phyloP scores from a whole-genome alignment of 2,329 filamentous ascomycete genomes.

The Pseudopyricularia javanii region DNA sequence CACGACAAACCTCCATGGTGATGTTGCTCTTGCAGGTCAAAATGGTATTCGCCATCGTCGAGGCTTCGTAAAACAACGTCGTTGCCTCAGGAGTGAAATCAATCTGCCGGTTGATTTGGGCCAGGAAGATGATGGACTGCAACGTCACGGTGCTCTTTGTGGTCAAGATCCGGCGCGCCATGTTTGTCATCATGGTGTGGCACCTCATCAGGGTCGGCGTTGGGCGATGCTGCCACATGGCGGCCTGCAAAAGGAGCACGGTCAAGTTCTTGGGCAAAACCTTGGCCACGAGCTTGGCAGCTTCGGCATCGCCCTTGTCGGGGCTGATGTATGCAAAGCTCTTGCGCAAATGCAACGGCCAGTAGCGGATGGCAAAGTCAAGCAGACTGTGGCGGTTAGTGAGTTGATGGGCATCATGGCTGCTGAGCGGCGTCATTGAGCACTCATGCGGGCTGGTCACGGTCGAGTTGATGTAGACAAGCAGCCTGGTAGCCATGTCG shows the following conservation, averaged over 20 bases:
- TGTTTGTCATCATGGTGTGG: not conserved
- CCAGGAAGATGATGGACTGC: not conserved
- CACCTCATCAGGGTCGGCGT: not conserved
- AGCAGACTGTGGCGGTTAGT: not conserved
- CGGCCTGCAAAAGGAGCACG: not conserved
- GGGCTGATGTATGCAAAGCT: not conserved
- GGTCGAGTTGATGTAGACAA: not conserved
- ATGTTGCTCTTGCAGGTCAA: not conserved
- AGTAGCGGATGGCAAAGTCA: not conserved
- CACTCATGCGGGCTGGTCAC: not conserved
- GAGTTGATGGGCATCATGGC: not conserved
- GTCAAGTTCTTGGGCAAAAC: not conserved
- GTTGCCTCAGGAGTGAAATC: not conserved
- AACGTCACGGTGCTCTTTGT: not conserved
- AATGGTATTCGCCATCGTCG: not conserved
- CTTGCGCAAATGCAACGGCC: not conserved
- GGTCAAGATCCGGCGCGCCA: not conserved
- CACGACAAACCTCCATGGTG: not conserved
- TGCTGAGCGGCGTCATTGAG: not conserved
- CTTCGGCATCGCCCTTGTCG: not conserved
- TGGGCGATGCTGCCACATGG: not conserved
- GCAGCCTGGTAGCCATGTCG: not conserved
- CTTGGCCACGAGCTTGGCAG: not conserved
- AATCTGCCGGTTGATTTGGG: not conserved
- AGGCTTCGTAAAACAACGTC: not conserved